Evolutionary conservation across 768 basidiomycete species (phyloP).

Genomic region (Lanmaoa pseudosensibilis): DNA sequence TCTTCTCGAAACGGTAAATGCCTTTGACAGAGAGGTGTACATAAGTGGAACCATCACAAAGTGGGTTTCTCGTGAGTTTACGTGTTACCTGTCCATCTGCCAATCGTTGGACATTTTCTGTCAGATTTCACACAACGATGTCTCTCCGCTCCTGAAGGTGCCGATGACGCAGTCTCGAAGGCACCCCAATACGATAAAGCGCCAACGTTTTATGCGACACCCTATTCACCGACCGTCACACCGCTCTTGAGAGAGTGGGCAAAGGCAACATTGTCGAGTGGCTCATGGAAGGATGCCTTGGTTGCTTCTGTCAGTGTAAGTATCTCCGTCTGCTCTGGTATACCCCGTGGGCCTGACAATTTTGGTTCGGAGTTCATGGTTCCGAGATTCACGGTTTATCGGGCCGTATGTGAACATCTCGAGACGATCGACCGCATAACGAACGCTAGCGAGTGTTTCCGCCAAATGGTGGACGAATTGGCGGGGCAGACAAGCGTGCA

Average conservation of each 20-base stretch:
- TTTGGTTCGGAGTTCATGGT: too few species aligned
- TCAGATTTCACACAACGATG: background rate
- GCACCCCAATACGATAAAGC: background rate
- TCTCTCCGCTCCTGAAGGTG: background rate
- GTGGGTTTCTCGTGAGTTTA: slow-evolving; percentile 2
- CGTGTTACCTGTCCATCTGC: too few species aligned
- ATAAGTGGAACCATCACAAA: background rate
- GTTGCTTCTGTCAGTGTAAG: background rate
- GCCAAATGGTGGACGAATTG: too few species aligned
- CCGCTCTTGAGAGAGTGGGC: slow-evolving; percentile 4
- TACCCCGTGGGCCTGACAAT: too few species aligned
- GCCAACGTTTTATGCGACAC: background rate
- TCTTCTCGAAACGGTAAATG: background rate
- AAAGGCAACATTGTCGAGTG: background rate
- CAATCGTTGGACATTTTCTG: background rate
- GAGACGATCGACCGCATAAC: too few species aligned
- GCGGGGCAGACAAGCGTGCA: too few species aligned
- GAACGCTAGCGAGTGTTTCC: too few species aligned
- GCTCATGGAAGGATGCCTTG: background rate
- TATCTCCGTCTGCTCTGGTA: too few species aligned
- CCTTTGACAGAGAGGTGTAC: background rate
- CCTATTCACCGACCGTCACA: background rate
- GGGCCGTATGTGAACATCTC: too few species aligned
- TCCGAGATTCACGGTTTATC: too few species aligned
- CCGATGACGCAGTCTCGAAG: background rate